Base-by-base conservation (phyloP, 352 stramenopile species). In the Phytophthora kernoviae region DNA sequence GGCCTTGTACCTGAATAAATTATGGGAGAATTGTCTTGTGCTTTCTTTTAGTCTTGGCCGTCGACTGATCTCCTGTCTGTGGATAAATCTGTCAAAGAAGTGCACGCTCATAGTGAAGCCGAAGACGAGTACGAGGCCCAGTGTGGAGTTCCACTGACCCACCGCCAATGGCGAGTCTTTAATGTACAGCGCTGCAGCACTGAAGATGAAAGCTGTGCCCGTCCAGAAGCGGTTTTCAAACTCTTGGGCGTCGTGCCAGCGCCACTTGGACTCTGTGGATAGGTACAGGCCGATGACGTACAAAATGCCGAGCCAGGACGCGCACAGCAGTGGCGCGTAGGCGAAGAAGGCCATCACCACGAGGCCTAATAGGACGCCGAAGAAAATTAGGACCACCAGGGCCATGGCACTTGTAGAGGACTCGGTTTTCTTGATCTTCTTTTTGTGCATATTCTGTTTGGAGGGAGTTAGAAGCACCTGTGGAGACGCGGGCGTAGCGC, bases 181-280 rank as follows among this genome's bases (percentile, higher is more conserved):
- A 39, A 96, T 93, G 64, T 98, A 98, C n/a, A 98, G 76, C 39
- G 96, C 66, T n/a, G 92, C 91, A 1, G 84, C 88, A 43, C 86
- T 96, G 45, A 98, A 93, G n/a, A 98, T 59, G 49, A 97, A 90
- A 10, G 91, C 92, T 30, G 96, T 97, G 59, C 97, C 83, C 5
- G 94, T 98, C 96, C 94, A 98, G 69, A 99, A 99, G 58, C 94
- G 84, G 81, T 99, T 99, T 73, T 99, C 96, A 62, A 98, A 98
- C 76, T 98, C 96, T 61, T 97, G 87, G 15, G 88, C 86, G 57
- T 94, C 81, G 71, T 94, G 86, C 79, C 84, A 94, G 51, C 84
- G 81, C 85, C 85, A 96, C 37, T 90, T 87, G 39, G 79, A 88
- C 50, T 94, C 86, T 37, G 82, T 93, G 24, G 81, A 87, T 54